Evolutionary conservation across 257 asterid species (phyloP), one percentile per base, ranked within the genome.

Genomic region (Salvia miltiorrhiza): DNA sequence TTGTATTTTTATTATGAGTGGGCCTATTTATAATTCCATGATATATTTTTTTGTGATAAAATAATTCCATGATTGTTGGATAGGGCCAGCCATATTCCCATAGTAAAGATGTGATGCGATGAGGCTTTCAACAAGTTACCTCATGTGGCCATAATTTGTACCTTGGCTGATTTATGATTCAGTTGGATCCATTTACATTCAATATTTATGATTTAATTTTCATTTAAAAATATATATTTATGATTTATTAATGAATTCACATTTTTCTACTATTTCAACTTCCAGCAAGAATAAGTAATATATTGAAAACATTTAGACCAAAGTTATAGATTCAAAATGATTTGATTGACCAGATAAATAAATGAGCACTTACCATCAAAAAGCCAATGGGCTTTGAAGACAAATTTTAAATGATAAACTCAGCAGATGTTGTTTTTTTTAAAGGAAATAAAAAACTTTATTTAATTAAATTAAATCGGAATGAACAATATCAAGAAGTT

Each of bases 61-160:
- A 65, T 45, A 17, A 53, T 17, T 77, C 78, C 78, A 55, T 68
- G 65, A 78, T 63, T 73, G 65, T 73, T 73, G 78, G 78, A 63
- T 55, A 35, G 71, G 67, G 69, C 76, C 67, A 49, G 9, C 3
- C n/a, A n/a, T n/a, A n/a, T n/a, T n/a, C n/a, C n/a, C n/a, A n/a
- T n/a, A 32, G 35, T 4, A 20, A 44, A 35, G 11, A 30, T 21
- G 33, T 30, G n/a, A 52, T 5, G 35, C 7, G 35, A 30, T 30
- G 59, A 39, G 10, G 14, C 11, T 28, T 48, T 8, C 26, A 24
- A 17, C 32, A n/a, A 64, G 19, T 73, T 63, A 24, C 33, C 30
- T 9, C 52, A 14, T 13, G 39, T 11, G 56, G 35, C 54, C 45
- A 39, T 30, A 28, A 72, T 14, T 71, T 23, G 41, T 28, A 33